Conservation (phyloP, 2,329 filamentous ascomycete genomes). For the Dichotomopilus funicola region DNA sequence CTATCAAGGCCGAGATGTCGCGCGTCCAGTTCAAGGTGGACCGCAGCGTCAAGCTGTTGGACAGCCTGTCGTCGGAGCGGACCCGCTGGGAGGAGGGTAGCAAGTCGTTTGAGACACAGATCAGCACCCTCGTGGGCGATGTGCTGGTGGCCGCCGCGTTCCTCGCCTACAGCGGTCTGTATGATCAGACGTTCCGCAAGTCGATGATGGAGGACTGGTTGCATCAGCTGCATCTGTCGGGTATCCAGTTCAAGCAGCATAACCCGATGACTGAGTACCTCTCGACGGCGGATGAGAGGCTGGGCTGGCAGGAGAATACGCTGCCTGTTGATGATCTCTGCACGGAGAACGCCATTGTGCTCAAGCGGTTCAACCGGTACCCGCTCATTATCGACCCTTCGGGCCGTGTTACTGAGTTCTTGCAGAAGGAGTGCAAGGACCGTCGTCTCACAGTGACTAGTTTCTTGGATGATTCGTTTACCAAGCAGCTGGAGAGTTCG, state of each 20-base stretch:
- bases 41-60: constrained; percentile 85
- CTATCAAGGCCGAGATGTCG: constrained; percentile 95
- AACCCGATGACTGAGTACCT: constrained; percentile 95
- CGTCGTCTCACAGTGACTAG: constrained; percentile 92
- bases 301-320: constrained; percentile 90
- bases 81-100: constrained; percentile 94
- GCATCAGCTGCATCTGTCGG: constrained; percentile 86
- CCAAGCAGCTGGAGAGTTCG: constrained; percentile 95
- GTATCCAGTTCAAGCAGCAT: constrained; percentile 84
- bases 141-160: constrained; percentile 95
- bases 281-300: constrained; percentile 89
- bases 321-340: constrained; percentile 94
- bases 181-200: constrained; percentile 97
- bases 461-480: constrained; percentile 96
- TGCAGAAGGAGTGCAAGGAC: constrained; percentile 91
- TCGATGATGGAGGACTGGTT: constrained; percentile 98
- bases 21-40: constrained; percentile 97
- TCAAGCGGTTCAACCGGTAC: constrained; percentile 97
- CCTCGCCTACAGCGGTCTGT: constrained; percentile 92
- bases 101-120: constrained; percentile 96
- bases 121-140: constrained; percentile 91
- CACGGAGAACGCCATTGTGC: constrained; percentile 95
- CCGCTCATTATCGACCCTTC: constrained; percentile 98
- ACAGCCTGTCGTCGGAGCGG: constrained; percentile 91
- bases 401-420: constrained; percentile 86